A percentile compares a stretch with the other conserved stretches of the same genome.
Evolutionary conservation across 2,329 filamentous ascomycete species (phyloP).

Genomic region (Sclerotinia minor): DNA sequence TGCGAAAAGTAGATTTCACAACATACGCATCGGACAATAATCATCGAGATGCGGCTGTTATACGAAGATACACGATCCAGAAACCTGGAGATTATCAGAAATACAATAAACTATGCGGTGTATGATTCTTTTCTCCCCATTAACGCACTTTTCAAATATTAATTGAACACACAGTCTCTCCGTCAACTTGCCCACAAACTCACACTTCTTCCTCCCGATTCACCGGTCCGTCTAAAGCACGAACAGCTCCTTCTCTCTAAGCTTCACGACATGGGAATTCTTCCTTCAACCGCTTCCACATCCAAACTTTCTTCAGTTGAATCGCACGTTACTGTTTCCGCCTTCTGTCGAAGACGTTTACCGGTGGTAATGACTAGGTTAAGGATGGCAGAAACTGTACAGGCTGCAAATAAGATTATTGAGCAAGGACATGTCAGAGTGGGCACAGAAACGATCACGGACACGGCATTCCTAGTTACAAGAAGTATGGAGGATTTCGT

Average conservation of each 20-base stretch:
- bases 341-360: constrained; percentile 79
- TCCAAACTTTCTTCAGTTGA: constrained; percentile 82
- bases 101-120: constrained; percentile 67
- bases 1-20: constrained; percentile 89
- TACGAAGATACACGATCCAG: constrained; percentile 86
- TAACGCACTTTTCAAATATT: not conserved
- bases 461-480: constrained; percentile 86
- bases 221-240: constrained; percentile 75
- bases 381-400: constrained; percentile 88
- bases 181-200: constrained; percentile 88
- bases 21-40: constrained; percentile 86
- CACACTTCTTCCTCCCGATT: constrained; percentile 76
- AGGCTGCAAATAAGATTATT: constrained; percentile 80
- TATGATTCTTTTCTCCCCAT: constrained; percentile 43
- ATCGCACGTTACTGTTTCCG: constrained; percentile 82
- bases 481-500: constrained; percentile 93
- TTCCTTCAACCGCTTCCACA: constrained; percentile 63
- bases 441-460: constrained; percentile 85
- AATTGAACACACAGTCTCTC: constrained; percentile 58
- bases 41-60: constrained; percentile 79
- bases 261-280: constrained; percentile 86
- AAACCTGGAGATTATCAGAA: constrained; percentile 82
- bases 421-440: constrained; percentile 94
- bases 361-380: constrained; percentile 89
- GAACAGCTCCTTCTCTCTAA: constrained; percentile 88